Conservation (phyloP, 306 rosid genomes). For the Quercus agrifolia region DNA sequence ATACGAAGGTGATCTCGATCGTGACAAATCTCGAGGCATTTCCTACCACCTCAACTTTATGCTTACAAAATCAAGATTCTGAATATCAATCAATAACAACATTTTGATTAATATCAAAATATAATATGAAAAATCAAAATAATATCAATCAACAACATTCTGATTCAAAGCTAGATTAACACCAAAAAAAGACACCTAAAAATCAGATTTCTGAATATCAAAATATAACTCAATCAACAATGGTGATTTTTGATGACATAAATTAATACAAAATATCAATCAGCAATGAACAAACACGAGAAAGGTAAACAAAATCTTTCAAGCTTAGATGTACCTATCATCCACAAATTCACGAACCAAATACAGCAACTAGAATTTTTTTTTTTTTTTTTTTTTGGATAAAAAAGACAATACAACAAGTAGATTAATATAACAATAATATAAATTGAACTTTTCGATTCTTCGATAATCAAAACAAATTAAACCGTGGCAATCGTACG, state of each 20-base stretch:
- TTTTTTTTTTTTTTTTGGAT: too few species aligned
- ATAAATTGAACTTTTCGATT: neutral
- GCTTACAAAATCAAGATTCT: neutral
- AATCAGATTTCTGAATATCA: neutral
- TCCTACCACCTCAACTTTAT: constrained; percentile 32
- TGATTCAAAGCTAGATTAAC: neutral
- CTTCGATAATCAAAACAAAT: neutral
- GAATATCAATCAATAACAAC: neutral
- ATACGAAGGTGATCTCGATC: constrained; percentile 78
- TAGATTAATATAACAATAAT: neutral
- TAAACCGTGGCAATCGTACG: neutral
- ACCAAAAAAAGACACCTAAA: neutral
- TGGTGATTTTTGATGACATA: neutral
- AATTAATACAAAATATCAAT: neutral
- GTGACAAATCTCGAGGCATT: constrained; percentile 91
- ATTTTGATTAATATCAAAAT: too few species aligned
- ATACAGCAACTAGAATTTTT: neutral
- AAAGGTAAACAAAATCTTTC: neutral
- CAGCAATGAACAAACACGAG: neutral
- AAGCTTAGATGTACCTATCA: neutral
- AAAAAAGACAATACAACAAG: neutral
- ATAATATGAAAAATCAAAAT: neutral
- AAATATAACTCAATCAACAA: neutral
- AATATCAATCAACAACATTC: neutral
- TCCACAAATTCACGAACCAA: neutral